Conservation (phyloP, 1,284 basidiomycete genomes). For the Cryptococcus sp. region DNA sequence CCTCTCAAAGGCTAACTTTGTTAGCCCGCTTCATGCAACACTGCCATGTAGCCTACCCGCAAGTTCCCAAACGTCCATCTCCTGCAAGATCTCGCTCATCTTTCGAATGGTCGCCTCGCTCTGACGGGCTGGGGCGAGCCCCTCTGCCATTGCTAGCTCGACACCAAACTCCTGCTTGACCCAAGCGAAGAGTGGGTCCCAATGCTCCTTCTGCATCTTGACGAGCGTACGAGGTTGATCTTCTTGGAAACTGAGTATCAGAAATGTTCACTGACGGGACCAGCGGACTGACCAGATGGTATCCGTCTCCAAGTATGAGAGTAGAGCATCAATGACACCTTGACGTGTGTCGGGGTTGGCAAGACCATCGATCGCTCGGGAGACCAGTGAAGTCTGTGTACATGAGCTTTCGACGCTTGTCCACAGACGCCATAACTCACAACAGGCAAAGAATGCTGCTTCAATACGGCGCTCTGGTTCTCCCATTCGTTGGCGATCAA, state of each 20-base stretch:
- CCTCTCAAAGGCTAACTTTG: conserved; percentile 74
- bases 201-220: conserved; percentile 75
- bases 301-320: conserved; percentile 91
- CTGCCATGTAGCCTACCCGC: conserved; percentile 59
- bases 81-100: conserved; percentile 57
- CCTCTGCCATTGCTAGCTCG: conserved; percentile 63
- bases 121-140: conserved; percentile 65
- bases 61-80: conserved; percentile 76
- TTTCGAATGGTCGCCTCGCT: conserved; percentile 61
- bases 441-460: conserved; percentile 86
- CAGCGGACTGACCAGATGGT: conserved; percentile 70
- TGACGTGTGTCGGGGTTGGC: conserved; percentile 56
- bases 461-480: conserved; percentile 77
- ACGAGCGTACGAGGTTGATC: conserved; percentile 71
- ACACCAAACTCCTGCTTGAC: conserved; percentile 62
- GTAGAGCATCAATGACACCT: conserved; percentile 67
- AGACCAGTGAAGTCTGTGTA: conserved; percentile 77
- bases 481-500: conserved; percentile 96
- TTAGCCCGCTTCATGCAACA: conserved; percentile 1
- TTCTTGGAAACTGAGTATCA: conserved; percentile 67
- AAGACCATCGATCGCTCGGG: conserved; percentile 82
- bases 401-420: conserved; percentile 2
- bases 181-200: conserved; percentile 86
- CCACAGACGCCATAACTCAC: conserved; percentile 51
- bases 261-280: background rate